Evolutionary conservation across 257 asterid species (phyloP).

Genomic region (Ehretia macrophylla): DNA sequence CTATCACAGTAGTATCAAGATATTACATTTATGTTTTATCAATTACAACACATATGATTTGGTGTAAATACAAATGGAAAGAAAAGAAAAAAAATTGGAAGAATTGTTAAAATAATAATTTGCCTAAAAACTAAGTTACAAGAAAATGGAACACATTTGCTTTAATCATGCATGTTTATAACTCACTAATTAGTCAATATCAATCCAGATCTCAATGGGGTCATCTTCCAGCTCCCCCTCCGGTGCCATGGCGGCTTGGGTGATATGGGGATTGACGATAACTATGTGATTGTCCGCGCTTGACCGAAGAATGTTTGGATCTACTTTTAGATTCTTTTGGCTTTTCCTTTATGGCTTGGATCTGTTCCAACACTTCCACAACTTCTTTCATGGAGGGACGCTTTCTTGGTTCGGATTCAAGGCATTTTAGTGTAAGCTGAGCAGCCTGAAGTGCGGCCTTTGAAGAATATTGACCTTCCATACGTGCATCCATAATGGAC

Average conservation of each 20-base stretch:
- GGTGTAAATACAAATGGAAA: neutral
- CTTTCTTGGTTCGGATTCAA: conserved; percentile 33
- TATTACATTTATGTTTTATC: neutral
- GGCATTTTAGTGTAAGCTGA: conserved; percentile 37
- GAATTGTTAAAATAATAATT: neutral
- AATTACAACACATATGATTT: neutral
- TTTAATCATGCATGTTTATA: neutral
- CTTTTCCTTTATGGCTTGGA: conserved; percentile 23
- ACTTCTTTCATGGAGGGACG: conserved; percentile 49
- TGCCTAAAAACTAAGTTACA: conserved; percentile 1
- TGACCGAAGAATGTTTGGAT: conserved; percentile 13
- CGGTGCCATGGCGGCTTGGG: conserved; percentile 9
- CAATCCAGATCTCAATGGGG: neutral
- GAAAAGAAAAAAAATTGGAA: neutral
- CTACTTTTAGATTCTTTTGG: conserved; percentile 16
- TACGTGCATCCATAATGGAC: conserved; percentile 36
- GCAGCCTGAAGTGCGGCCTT: conserved; percentile 30
- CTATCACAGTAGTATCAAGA: neutral
- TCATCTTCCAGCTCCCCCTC: conserved; percentile 23
- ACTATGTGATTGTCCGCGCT: neutral
- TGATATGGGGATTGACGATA: conserved; percentile 18
- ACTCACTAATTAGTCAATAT: neutral
- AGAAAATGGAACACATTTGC: neutral
- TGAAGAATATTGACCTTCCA: conserved; percentile 34
- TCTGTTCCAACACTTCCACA: conserved; percentile 34